Base-by-base conservation (phyloP, 1,284 basidiomycete species). In the Apiotrichum domesticum region DNA sequence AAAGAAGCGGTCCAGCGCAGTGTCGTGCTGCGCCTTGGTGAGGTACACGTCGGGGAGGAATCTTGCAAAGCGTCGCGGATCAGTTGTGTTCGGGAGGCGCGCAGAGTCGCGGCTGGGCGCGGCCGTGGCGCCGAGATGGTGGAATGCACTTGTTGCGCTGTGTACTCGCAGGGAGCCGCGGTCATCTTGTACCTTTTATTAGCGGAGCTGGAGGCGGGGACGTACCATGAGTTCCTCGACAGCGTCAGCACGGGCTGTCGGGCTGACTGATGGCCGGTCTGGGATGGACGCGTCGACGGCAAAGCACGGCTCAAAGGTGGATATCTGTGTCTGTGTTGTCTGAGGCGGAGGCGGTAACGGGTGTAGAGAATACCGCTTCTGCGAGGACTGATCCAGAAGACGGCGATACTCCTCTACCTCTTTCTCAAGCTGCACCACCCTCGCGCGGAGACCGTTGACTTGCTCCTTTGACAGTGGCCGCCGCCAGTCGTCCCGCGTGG, bases 1-100 rank as follows among this genome's bases (percentile, higher is more conserved):
- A 46, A 69, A 67, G 59, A 69, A 67, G 7, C 66, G 58, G 42
- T 69, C 66, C 2, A 69, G 11, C 5, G 61, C 64, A 4, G 58
- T 15, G 7, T 62, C 58, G 44, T 69, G 67, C 41, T 67, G 64
- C 33, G 46, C 49, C 6, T 55, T 48, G 1, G 62, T 65, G n/a
- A 69, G 44, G 13, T 46, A 46, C 29, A 63, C 48, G 13, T 66
- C 59, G 2, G 55, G 51, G 0, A 62, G 52, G 35, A 45, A 62
- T 3, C 59, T 50, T 7, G 32, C 35, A 10, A 39, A 55, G 35
- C 14, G 37, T 29, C 21, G 7, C 13, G 37, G 37, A 15, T 48
- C 37, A 35, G 3, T 40, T 21, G 14, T 21, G 11, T 41, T 13
- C 41, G 46, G 37, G 11, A 6, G 51, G 32, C 6, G 15, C 35